Conservation (phyloP, 2,329 filamentous ascomycete species). For the Clonostachys solani region DNA sequence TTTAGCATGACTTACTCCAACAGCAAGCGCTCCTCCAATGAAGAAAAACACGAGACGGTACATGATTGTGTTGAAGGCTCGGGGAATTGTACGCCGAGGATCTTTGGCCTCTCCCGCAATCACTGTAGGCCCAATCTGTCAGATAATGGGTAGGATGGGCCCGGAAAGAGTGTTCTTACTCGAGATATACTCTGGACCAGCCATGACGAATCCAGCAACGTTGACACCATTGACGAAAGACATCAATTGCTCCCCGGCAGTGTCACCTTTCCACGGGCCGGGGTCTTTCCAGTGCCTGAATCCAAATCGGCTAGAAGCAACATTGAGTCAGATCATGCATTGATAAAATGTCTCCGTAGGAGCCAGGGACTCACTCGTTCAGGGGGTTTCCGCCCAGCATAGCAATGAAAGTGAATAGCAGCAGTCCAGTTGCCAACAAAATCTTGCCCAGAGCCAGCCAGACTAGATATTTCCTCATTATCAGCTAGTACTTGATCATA, state of each 20-base stretch:
- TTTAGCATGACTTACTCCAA: constrained; percentile 29
- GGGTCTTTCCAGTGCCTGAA: constrained; percentile 3
- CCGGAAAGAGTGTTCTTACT: constrained; percentile 9
- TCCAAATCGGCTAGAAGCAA: neutral
- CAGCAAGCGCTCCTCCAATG: constrained; percentile 58
- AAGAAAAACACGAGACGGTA: constrained; percentile 66
- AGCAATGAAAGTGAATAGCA: constrained; percentile 2
- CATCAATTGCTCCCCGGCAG: neutral
- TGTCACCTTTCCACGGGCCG: neutral
- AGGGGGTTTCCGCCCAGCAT: constrained; percentile 3
- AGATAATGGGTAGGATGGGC: neutral
- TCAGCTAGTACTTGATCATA: too few species aligned
- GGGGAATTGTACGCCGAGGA: constrained; percentile 15
- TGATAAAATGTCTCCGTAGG: neutral
- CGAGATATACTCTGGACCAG: constrained; percentile 55
- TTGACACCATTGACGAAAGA: constrained; percentile 2
- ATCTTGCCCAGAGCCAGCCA: neutral
- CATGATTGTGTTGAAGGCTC: constrained; percentile 69
- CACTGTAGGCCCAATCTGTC: constrained; percentile 8
- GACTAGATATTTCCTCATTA: too few species aligned
- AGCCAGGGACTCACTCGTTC: neutral
- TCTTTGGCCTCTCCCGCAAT: constrained; percentile 56
- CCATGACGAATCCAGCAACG: constrained; percentile 9
- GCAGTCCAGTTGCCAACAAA: neutral
- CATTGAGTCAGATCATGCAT: neutral